These are phyloP conservation scores for Elaeis oleifera DNA, from an alignment of 202 grass and related monocot genomes.

Conservation along the genomic window DNA sequence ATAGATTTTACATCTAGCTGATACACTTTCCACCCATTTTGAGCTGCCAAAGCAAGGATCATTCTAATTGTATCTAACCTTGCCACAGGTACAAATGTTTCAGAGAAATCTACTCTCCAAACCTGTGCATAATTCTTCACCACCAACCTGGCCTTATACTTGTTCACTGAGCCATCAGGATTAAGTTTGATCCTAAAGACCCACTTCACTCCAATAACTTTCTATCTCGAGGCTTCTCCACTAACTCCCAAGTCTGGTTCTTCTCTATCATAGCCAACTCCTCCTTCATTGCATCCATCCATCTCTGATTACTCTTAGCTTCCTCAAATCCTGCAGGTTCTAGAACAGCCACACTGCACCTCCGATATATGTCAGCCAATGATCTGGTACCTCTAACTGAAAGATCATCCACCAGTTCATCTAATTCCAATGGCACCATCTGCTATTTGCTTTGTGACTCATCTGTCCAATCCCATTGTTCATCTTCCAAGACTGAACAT, in stretches of 20 bases:
- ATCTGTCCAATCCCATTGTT: neutral
- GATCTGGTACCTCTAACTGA: neutral
- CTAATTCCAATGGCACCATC: too few relatives aligned
- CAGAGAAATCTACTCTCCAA: neutral
- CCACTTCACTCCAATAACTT: slow-evolving; percentile 8
- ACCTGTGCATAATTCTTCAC: slow-evolving; percentile 1
- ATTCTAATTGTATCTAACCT: neutral
- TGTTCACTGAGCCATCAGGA: neutral
- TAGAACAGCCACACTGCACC: neutral
- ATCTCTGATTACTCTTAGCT: neutral
- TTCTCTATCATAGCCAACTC: slow-evolving; percentile 7
- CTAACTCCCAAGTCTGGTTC: neutral
- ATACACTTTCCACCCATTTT: neutral
- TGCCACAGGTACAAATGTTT: slow-evolving; percentile 11
- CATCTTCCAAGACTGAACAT: neutral
- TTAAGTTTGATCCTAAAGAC: slow-evolving; percentile 18
- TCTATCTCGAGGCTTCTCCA: neutral
- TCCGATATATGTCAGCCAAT: neutral
- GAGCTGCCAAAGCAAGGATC: neutral
- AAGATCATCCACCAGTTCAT: too few relatives aligned
- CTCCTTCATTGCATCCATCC: neutral
- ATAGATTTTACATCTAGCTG: slow-evolving; percentile 28
- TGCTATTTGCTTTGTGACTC: neutral
- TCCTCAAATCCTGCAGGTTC: neutral
- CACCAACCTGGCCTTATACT: neutral